These are phyloP conservation scores for Ulvella scutata DNA, from an alignment of 139 green algal genomes.

Conservation along the genomic window DNA sequence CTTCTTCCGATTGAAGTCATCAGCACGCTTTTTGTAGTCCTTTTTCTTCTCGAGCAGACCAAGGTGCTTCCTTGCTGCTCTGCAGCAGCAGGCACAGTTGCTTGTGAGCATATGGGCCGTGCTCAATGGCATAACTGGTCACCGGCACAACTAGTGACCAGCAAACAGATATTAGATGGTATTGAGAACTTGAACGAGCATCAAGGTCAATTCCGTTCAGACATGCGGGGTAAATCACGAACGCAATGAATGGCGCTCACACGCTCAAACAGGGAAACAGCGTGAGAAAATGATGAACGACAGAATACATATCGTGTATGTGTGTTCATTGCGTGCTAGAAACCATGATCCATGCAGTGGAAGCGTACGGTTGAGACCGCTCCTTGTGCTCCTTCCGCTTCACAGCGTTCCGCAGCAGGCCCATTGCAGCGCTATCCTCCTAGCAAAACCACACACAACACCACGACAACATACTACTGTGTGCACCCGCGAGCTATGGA, in stretches of 20 bases:
- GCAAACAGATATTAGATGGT: not conserved
- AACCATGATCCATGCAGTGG: not conserved
- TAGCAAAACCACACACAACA: too few relatives aligned
- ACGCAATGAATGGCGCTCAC: not conserved
- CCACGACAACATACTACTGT: too few relatives aligned
- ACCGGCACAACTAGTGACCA: not conserved
- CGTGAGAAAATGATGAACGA: not conserved
- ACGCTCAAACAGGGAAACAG: not conserved
- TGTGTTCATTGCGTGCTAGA: not conserved
- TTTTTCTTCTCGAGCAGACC: constrained; percentile 96
- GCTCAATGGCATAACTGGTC: too few relatives aligned
- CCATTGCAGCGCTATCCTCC: too few relatives aligned
- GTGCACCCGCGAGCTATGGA: too few relatives aligned
- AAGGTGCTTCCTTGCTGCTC: constrained; percentile 38
- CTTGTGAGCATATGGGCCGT: not conserved
- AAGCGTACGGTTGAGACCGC: constrained; percentile 77
- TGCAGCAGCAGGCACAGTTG: constrained; percentile 1
- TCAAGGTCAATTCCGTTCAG: not conserved
- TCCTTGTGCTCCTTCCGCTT: constrained; percentile 93
- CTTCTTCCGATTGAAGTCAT: constrained; percentile 90
- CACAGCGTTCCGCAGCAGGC: constrained; percentile 68
- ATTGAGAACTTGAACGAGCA: not conserved
- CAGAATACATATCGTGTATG: not conserved
- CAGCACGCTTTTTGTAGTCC: constrained; percentile 82
- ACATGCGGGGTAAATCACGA: not conserved